phyloP scores from a whole-genome alignment of 441 rosid species.

The Capsella rubella region DNA sequence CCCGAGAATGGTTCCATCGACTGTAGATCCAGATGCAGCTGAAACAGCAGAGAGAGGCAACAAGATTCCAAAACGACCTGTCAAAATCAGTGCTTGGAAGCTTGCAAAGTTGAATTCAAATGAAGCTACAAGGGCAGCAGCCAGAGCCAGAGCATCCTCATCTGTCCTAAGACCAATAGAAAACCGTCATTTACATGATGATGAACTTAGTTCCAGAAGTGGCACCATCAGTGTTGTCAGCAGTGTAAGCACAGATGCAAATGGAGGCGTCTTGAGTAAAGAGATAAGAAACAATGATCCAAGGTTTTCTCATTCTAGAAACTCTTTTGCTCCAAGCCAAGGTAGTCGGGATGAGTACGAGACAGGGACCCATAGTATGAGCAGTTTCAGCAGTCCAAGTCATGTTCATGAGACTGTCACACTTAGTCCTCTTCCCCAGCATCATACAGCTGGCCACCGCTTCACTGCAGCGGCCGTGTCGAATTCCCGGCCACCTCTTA shows the following conservation, averaged over 20 bases:
- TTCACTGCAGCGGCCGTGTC: conserved; percentile 49
- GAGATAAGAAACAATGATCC: conserved; percentile 64
- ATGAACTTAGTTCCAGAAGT: conserved; percentile 67
- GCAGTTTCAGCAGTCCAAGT: conserved; percentile 96
- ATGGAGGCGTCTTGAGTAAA: conserved; percentile 54
- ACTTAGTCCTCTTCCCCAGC: conserved; percentile 89
- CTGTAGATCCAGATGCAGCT: conserved; percentile 76
- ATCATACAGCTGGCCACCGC: conserved; percentile 54
- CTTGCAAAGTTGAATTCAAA: conserved; percentile 71
- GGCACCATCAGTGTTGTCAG: conserved; percentile 70
- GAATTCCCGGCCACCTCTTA: conserved; percentile 56
- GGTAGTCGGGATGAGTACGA: conserved; percentile 91
- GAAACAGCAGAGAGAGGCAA: conserved; percentile 56
- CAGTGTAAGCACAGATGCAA: conserved; percentile 70
- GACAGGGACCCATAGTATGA: conserved; percentile 82
- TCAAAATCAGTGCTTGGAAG: conserved; percentile 76
- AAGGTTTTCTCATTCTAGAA: conserved; percentile 56
- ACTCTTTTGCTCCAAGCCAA: conserved; percentile 86
- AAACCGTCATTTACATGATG: conserved; percentile 55
- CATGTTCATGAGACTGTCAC: conserved; percentile 79
- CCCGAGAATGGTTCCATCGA: conserved; percentile 79
- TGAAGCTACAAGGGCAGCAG: conserved; percentile 76
- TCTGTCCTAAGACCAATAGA: conserved; percentile 72
- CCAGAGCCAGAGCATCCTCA: conserved; percentile 82
- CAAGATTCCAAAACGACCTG: conserved; percentile 58